phyloP scores from a whole-genome alignment of 176 grass and related monocot genomes.

The Chloris gayana region DNA sequence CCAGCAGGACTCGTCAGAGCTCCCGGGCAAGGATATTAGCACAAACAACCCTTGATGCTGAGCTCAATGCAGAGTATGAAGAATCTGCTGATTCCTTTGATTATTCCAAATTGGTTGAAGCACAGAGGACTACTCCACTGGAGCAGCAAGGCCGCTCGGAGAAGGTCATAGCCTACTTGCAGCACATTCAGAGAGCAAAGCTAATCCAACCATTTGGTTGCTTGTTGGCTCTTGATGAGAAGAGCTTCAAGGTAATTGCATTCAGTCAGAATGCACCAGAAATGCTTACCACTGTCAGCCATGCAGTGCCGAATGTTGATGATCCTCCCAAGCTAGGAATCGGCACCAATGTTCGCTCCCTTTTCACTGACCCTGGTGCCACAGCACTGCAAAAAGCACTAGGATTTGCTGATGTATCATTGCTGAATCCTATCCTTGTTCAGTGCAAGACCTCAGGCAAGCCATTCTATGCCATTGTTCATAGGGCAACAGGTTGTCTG shows the following conservation, averaged over 20 bases:
- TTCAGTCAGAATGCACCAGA: conserved; percentile 83
- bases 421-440: conserved; percentile 86
- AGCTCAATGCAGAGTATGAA: conserved; percentile 84
- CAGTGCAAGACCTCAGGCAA: conserved; percentile 89
- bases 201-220: conserved; percentile 87
- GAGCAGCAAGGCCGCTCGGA: conserved; percentile 47
- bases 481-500: conserved; percentile 77
- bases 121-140: conserved; percentile 19
- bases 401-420: conserved; percentile 76
- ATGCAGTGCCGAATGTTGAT: conserved; percentile 71
- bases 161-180: conserved; percentile 86
- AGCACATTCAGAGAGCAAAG: conserved; percentile 84
- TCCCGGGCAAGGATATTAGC: conserved; percentile 71
- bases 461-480: conserved; percentile 90
- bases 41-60: conserved; percentile 84
- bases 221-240: conserved; percentile 83
- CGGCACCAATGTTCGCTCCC: conserved; percentile 64
- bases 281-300: conserved; percentile 78
- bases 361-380: conserved; percentile 74
- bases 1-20: conserved; percentile 53
- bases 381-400: conserved; percentile 73
- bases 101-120: conserved; percentile 78
- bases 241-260: conserved; percentile 69
- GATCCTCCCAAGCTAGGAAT: conserved; percentile 64
- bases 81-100: conserved; percentile 76